These are phyloP conservation scores for Stagonosporopsis rhizophila DNA, from an alignment of 2,329 filamentous ascomycete genomes.

Conservation along the genomic window DNA sequence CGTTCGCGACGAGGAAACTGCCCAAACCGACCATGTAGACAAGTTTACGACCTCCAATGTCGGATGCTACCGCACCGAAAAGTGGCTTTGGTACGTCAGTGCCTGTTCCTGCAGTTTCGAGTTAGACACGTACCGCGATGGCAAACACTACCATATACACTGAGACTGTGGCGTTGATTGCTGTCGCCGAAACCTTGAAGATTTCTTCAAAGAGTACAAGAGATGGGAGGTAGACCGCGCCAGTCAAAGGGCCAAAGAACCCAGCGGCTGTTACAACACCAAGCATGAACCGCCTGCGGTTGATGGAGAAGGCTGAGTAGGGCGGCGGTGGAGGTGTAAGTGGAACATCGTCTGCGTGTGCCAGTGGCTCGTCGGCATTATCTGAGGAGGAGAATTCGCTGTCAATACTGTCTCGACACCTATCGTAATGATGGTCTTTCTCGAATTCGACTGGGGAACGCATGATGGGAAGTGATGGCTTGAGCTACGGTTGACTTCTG, in stretches of 20 bases:
- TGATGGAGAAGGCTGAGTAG: constrained; percentile 51
- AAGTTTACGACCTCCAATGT: constrained; percentile 51
- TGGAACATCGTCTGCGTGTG: constrained; percentile 9
- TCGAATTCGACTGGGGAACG: constrained; percentile 36
- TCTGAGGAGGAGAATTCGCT: constrained; percentile 29
- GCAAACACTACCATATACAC: constrained; percentile 57
- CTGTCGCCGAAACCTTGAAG: constrained; percentile 47
- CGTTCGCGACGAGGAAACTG: constrained; percentile 51
- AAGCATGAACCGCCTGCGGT: constrained; percentile 50
- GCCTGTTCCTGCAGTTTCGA: not conserved
- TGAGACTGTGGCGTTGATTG: constrained; percentile 55
- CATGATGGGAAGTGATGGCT: constrained; percentile 21
- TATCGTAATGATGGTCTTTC: constrained; percentile 29
- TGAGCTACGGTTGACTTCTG: constrained; percentile 9
- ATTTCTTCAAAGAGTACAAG: constrained; percentile 49
- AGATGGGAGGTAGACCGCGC: constrained; percentile 55
- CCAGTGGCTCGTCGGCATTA: constrained; percentile 19
- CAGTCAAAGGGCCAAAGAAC: constrained; percentile 55
- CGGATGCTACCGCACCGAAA: constrained; percentile 52
- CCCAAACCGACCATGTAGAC: constrained; percentile 52
- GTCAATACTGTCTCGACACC: constrained; percentile 33
- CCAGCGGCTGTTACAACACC: constrained; percentile 51
- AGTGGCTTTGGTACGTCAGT: constrained; percentile 42
- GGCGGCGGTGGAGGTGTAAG: constrained; percentile 19
- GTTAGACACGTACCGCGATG: constrained; percentile 35